phyloP scores from a whole-genome alignment of 2,329 filamentous ascomycete genomes.

The Mycosphaerelloides madeirae region DNA sequence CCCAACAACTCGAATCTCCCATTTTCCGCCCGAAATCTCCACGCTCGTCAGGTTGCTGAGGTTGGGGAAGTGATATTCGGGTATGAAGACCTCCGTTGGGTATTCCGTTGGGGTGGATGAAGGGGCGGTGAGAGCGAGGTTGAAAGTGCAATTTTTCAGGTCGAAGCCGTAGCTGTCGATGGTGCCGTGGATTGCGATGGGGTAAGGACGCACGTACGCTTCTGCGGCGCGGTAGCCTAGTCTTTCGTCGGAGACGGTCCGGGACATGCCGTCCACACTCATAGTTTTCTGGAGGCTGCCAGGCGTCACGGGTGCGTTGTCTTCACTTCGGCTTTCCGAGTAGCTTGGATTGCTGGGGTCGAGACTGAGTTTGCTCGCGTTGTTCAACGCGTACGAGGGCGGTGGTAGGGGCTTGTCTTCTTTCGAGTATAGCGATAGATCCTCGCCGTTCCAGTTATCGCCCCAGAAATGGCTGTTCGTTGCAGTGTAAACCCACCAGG shows the following conservation, averaged over 20 bases:
- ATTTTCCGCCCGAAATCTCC: slow-evolving; percentile 78
- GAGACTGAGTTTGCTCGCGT: slow-evolving; percentile 48
- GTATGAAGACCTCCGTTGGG: slow-evolving; percentile 80
- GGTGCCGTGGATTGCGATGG: slow-evolving; percentile 68
- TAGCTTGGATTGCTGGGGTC: slow-evolving; percentile 50
- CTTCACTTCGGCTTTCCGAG: slow-evolving; percentile 49
- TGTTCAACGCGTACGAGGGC: slow-evolving; percentile 40
- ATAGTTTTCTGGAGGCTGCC: slow-evolving; percentile 70
- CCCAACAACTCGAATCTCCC: slow-evolving; percentile 74
- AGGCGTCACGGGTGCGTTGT: slow-evolving; percentile 61
- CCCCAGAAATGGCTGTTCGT: slow-evolving; percentile 84
- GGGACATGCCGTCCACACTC: slow-evolving; percentile 49
- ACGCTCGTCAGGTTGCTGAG: slow-evolving; percentile 58
- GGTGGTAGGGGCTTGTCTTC: slow-evolving; percentile 66
- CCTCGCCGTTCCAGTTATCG: slow-evolving; percentile 96
- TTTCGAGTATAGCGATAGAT: slow-evolving; percentile 80
- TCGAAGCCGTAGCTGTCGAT: slow-evolving; percentile 75
- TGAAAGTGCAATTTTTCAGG: slow-evolving; percentile 71
- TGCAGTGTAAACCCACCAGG: slow-evolving; percentile 80
- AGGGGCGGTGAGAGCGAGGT: slow-evolving; percentile 61
- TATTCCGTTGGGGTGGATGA: slow-evolving; percentile 56
- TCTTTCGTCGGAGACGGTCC: slow-evolving; percentile 8
- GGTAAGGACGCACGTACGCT: slow-evolving; percentile 82
- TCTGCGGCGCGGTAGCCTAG: slow-evolving; percentile 81
- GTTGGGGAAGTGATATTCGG: slow-evolving; percentile 86